Conservation (phyloP, 305 asterid genomes). For the Fraxinus sp. region DNA sequence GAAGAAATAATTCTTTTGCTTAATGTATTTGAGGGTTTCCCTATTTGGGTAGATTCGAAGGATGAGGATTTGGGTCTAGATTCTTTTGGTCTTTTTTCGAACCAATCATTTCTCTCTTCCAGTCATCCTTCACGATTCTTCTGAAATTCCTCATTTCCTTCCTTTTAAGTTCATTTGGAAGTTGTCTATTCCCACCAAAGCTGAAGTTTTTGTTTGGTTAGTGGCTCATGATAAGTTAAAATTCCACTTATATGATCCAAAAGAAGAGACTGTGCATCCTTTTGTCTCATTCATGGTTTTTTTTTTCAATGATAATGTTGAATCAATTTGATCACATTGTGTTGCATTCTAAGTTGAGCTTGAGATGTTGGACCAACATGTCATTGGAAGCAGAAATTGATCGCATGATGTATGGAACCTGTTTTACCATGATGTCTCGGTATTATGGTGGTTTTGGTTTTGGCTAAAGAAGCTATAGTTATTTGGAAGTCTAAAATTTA, state of each 20-base stretch:
- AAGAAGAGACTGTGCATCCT: not conserved
- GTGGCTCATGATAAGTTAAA: not conserved
- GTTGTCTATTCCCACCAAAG: not conserved
- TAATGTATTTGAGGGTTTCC: not conserved
- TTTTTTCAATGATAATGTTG: not conserved
- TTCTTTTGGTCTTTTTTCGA: not conserved
- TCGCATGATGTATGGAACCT: not conserved
- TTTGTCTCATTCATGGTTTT: not conserved
- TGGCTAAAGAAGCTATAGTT: not conserved
- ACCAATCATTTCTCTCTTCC: not conserved
- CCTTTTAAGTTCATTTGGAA: not conserved
- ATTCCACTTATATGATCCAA: not conserved
- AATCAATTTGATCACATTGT: not conserved
- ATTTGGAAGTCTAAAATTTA: not conserved
- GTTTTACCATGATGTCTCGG: not conserved
- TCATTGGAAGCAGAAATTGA: not conserved
- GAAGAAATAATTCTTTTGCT: not conserved
- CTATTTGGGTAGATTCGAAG: not conserved
- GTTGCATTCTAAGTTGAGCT: not conserved
- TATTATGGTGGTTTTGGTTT: not conserved
- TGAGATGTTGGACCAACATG: not conserved
- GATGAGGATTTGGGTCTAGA: not conserved
- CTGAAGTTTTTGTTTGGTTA: not conserved
- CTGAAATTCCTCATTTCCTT: not conserved
- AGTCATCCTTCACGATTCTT: not conserved